A percentile compares a stretch with the other conserved stretches of the same genome.
phyloP scores from a whole-genome alignment of 768 basidiomycete genomes.

The Tephrocybe sp. region DNA sequence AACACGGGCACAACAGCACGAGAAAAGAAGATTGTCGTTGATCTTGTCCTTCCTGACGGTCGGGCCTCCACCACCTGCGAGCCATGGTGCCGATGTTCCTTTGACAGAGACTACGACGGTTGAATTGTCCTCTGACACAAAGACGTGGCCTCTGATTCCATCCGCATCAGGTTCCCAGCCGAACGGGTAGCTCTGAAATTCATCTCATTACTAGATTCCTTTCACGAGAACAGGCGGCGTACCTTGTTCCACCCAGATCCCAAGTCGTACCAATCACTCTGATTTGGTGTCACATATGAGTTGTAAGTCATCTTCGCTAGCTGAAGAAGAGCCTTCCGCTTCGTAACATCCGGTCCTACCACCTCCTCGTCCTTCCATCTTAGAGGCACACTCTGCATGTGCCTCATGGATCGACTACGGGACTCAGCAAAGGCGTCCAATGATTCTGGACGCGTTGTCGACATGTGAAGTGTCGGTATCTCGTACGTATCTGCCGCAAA shows the following conservation, averaged over 20 bases:
- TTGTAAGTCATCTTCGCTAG: constrained; percentile 92
- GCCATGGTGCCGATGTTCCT: constrained; percentile 83
- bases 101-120: constrained; percentile 90
- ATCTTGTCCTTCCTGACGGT: constrained; percentile 88
- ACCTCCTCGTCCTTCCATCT: constrained; percentile 70
- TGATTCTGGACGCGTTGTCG: constrained; percentile 49
- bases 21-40: constrained; percentile 95
- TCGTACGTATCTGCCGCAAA: constrained; percentile 37
- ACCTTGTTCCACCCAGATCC: constrained; percentile 63
- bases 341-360: constrained; percentile 67
- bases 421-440: constrained; percentile 35
- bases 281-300: constrained; percentile 60
- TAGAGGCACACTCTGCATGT: constrained; percentile 37
- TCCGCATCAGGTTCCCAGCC: constrained; percentile 93
- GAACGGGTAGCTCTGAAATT: constrained; percentile 61
- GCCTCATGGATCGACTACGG: constrained; percentile 35
- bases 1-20: constrained; percentile 95
- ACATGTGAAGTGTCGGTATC: constrained; percentile 38
- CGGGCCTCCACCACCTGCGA: constrained; percentile 70
- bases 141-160: constrained; percentile 90
- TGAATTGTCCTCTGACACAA: constrained; percentile 78
- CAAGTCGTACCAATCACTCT: constrained; percentile 72
- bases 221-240: constrained; percentile 19
- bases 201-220: not conserved
- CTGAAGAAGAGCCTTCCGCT: constrained; percentile 68